These are phyloP conservation scores for Botrytis byssoidea DNA, from an alignment of 2,329 filamentous ascomycete genomes.

Conservation along the genomic window DNA sequence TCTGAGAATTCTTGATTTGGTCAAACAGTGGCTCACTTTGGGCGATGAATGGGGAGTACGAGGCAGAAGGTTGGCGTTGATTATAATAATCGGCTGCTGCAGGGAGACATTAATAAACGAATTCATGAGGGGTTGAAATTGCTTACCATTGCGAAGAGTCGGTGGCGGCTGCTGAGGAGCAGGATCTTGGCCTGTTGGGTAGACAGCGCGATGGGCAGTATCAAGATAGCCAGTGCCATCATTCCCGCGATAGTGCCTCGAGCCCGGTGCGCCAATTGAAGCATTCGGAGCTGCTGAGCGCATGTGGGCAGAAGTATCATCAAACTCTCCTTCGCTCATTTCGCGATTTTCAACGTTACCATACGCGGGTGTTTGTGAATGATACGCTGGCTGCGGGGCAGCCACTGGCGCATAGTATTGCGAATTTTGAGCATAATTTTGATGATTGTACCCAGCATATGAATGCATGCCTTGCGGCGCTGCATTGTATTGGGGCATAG, in stretches of 20 bases:
- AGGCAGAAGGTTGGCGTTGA: slow-evolving; percentile 30
- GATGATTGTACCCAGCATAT: slow-evolving; percentile 27
- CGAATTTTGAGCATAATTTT: slow-evolving; percentile 30
- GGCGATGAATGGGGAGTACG: slow-evolving; percentile 34
- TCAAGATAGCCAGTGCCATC: slow-evolving; percentile 30
- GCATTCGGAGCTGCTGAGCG: slow-evolving; percentile 21
- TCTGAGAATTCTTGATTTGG: slow-evolving; percentile 21
- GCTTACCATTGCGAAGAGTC: slow-evolving; percentile 28
- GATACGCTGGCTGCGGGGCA: slow-evolving; percentile 14
- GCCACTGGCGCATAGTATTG: slow-evolving; percentile 22
- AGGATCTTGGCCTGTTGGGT: slow-evolving; percentile 27
- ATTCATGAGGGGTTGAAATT: neutral
- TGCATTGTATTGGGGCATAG: slow-evolving; percentile 29
- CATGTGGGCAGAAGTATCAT: slow-evolving; percentile 43
- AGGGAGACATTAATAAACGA: neutral
- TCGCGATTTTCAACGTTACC: slow-evolving; percentile 67
- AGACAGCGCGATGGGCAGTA: slow-evolving; percentile 30
- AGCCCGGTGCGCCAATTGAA: slow-evolving; percentile 24
- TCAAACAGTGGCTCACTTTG: slow-evolving; percentile 23
- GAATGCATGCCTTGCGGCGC: slow-evolving; percentile 27
- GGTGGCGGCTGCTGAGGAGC: slow-evolving; percentile 24
- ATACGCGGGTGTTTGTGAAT: slow-evolving; percentile 13
- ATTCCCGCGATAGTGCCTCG: slow-evolving; percentile 37
- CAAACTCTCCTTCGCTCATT: slow-evolving; percentile 66
- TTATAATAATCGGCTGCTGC: slow-evolving; percentile 26